A percentile compares a stretch with the other conserved stretches of the same genome.
These are phyloP conservation scores for Vanrija humicola DNA, from an alignment of 1,284 basidiomycete species.

Conservation along the genomic window DNA sequence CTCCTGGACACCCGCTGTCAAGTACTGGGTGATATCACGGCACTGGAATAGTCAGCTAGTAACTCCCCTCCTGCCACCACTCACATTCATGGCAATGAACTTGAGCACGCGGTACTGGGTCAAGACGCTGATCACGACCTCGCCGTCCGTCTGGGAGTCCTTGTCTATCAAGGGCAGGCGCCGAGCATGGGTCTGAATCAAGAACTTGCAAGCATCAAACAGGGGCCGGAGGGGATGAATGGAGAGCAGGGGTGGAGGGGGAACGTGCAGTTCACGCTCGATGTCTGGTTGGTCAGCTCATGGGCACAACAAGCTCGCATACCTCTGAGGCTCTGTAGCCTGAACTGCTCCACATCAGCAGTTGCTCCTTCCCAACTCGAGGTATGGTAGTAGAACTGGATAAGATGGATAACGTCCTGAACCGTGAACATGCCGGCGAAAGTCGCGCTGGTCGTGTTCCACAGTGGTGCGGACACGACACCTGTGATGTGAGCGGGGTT, in stretches of 20 bases:
- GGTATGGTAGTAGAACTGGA: conserved; percentile 87
- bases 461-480: conserved; percentile 97
- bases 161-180: conserved; percentile 89
- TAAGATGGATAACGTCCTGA: conserved; percentile 91
- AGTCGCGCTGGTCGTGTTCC: conserved; percentile 84
- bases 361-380: conserved; percentile 84
- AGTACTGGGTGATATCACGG: conserved; percentile 48
- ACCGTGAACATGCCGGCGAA: conserved; percentile 95
- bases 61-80: conserved; percentile 28
- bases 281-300: conserved; percentile 61
- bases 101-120: conserved; percentile 98
- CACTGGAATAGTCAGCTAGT: conserved; percentile 23
- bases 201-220: conserved; percentile 81
- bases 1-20: conserved; percentile 62
- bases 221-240: conserved; percentile 86
- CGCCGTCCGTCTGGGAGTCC: conserved; percentile 89
- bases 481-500: conserved; percentile 53
- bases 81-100: conserved; percentile 95
- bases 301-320: background rate
- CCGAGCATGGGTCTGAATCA: conserved; percentile 94
- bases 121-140: conserved; percentile 91
- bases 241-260: conserved; percentile 81
- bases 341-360: conserved; percentile 90
- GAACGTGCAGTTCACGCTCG: conserved; percentile 87
- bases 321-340: conserved; percentile 83